Conservation (phyloP, 192 early-diverging fungal genomes). For the Geranomyces michiganensis region DNA sequence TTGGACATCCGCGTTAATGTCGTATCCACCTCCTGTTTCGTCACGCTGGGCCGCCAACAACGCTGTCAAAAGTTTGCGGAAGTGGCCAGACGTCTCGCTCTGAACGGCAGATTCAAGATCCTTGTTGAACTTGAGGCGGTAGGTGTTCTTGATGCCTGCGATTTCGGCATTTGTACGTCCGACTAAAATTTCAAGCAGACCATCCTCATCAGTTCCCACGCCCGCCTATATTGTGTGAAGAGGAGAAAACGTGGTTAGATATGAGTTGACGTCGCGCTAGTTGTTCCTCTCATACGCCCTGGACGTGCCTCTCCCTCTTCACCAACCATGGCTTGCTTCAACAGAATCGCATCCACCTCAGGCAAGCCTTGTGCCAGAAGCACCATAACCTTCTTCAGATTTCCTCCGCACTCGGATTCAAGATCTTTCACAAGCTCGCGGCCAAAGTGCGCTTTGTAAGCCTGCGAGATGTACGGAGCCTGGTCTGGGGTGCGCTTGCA, state of each 20-base stretch:
- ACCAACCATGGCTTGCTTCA: constrained; percentile 40
- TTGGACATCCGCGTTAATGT: constrained; percentile 46
- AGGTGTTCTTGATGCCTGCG: constrained; percentile 43
- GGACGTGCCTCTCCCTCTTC: constrained; percentile 17
- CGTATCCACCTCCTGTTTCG: constrained; percentile 26
- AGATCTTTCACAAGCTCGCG: constrained; percentile 35
- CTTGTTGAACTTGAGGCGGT: constrained; percentile 31
- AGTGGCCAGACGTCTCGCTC: constrained; percentile 41
- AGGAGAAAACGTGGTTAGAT: too few species aligned
- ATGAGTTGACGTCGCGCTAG: too few species aligned
- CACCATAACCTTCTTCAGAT: constrained; percentile 40
- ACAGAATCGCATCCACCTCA: constrained; percentile 34
- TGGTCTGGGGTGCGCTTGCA: constrained; percentile 44
- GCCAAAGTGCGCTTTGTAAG: constrained; percentile 37
- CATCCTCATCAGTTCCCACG: constrained; percentile 51
- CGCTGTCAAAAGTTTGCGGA: constrained; percentile 35
- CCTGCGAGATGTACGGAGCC: constrained; percentile 36
- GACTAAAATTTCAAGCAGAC: constrained; percentile 50
- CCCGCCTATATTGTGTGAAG: constrained; percentile 14
- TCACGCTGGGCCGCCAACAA: constrained; percentile 39
- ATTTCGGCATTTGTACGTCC: constrained; percentile 55
- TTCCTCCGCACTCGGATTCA: constrained; percentile 39
- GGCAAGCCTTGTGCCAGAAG: constrained; percentile 13
- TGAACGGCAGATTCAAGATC: constrained; percentile 35
- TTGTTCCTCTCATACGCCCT: too few species aligned